Base-by-base conservation (phyloP, 1,284 basidiomycete species). In the Papiliotrema laurentii region DNA sequence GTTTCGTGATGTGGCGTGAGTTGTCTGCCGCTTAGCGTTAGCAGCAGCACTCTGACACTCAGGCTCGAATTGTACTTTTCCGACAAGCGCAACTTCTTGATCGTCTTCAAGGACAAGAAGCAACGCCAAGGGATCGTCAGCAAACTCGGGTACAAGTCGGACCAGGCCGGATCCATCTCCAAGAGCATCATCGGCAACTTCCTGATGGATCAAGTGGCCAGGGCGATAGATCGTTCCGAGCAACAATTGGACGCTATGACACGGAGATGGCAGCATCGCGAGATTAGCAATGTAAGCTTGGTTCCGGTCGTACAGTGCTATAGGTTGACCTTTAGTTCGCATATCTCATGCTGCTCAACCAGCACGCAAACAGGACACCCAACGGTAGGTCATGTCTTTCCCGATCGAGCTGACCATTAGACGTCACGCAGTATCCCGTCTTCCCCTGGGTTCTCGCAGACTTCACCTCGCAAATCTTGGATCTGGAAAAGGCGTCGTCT, bases 351-450 rank as follows among this genome's bases (percentile, higher is more conserved):
- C 82, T 93, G 51, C 75, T 93, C 44, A 93, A 93, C 58, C 89
- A 93, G 68, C 80, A 88, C 21, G 91, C 89, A 2, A 89, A 89
- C 41, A 79, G 89, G n/a, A 93, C 89, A 1, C 89, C 89, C 2
- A 90, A 84, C 62, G 89, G 71, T 64, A 51, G 38, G 59, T 43
- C n/a, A 42, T 2, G 36, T 2, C 14, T 7, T 57, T 27, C 53
- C 43, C 5, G 43, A 52, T 10, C 38, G 53, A 2, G 40, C 49
- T 47, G 39, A 49, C 25, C 11, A n/a, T 7, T 36, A 71, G 78
- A 97, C 74, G 87, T 93, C 6, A 96, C 92, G 0, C 90, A 96
- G 63, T 97, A 94, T 72, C 93, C 93, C 0, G 83, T 97, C 18
- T 94, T 97, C 61, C 92, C 78, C 0, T 76, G 89, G 92, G 83